phyloP scores from a whole-genome alignment of 2,329 filamentous ascomycete species.

The Elsinoe arachidis region DNA sequence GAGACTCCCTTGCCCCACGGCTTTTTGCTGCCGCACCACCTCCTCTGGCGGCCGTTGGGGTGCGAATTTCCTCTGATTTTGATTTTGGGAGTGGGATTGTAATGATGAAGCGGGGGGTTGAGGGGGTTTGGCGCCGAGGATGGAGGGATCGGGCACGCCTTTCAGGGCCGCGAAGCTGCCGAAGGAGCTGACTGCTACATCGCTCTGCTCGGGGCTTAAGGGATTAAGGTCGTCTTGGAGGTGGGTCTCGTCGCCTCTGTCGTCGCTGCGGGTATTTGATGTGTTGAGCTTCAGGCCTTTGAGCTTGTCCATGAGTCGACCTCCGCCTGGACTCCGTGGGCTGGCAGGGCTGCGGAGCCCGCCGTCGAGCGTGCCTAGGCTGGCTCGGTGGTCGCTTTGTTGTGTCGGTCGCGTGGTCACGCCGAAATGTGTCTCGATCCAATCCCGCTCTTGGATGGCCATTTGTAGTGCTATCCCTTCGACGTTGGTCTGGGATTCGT shows the following conservation, averaged over 20 bases:
- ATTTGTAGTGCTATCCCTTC: constrained; percentile 80
- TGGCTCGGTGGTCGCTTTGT: constrained; percentile 19
- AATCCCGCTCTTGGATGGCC: constrained; percentile 72
- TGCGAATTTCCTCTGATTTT: constrained; percentile 18
- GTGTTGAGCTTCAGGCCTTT: constrained; percentile 55
- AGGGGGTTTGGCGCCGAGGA: constrained; percentile 36
- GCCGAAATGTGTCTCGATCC: constrained; percentile 77
- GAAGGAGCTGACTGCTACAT: constrained; percentile 56
- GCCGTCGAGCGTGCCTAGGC: constrained; percentile 29
- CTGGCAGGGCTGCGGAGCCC: constrained; percentile 45
- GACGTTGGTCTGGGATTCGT: constrained; percentile 62
- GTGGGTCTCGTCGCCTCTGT: constrained; percentile 19
- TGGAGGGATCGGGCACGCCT: constrained; percentile 30
- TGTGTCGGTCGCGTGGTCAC: constrained; percentile 38
- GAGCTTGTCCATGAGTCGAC: constrained; percentile 68
- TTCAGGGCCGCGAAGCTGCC: constrained; percentile 51
- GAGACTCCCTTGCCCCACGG: constrained; percentile 22
- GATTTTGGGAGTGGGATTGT: background rate
- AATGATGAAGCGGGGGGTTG: constrained; percentile 22
- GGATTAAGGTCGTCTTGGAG: constrained; percentile 35
- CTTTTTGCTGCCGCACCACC: constrained; percentile 32
- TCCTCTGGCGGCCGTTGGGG: constrained; percentile 29
- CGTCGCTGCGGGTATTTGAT: constrained; percentile 18
- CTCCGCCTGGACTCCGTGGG: constrained; percentile 54
- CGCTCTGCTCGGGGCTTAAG: constrained; percentile 54